These are phyloP conservation scores for Colletotrichum phormii DNA, from an alignment of 2,329 filamentous ascomycete species.

Conservation along the genomic window DNA sequence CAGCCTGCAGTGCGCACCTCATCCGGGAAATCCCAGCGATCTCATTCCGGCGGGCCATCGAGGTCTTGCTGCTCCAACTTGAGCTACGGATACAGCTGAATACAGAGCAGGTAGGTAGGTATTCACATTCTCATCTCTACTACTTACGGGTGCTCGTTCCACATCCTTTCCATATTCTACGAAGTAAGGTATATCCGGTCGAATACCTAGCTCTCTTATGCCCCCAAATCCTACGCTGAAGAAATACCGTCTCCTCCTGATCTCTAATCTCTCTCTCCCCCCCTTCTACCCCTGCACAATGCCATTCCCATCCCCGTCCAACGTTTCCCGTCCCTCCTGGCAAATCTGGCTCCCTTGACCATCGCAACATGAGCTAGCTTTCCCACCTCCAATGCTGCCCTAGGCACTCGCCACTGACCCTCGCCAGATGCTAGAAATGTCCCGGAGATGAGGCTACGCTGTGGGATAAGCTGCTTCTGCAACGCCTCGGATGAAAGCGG, in stretches of 20 bases:
- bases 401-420: background rate
- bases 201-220: background rate
- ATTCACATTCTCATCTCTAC: background rate
- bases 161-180: background rate
- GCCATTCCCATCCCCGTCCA: background rate
- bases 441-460: slow-evolving; percentile 30
- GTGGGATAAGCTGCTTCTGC: slow-evolving; percentile 3
- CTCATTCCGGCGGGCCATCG: slow-evolving; percentile 28
- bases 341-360: background rate
- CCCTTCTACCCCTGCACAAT: background rate
- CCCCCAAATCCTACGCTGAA: slow-evolving; percentile 10
- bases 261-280: background rate
- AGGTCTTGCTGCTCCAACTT: background rate
- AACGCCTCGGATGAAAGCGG: slow-evolving; percentile 33
- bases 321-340: background rate
- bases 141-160: background rate
- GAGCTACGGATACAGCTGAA: background rate
- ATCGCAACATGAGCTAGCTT: slow-evolving; percentile 1
- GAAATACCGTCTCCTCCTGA: background rate
- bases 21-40: background rate
- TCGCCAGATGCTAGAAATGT: slow-evolving; percentile 12
- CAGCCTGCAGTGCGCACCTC: background rate
- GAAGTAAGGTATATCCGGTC: background rate
- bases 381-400: background rate
- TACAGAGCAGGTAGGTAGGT: background rate